Evolutionary conservation across 495 filamentous ascomycete genomes (phyloP), one percentile per base, ranked within the genome.

Genomic region (Hyaloscypha variabilis): DNA sequence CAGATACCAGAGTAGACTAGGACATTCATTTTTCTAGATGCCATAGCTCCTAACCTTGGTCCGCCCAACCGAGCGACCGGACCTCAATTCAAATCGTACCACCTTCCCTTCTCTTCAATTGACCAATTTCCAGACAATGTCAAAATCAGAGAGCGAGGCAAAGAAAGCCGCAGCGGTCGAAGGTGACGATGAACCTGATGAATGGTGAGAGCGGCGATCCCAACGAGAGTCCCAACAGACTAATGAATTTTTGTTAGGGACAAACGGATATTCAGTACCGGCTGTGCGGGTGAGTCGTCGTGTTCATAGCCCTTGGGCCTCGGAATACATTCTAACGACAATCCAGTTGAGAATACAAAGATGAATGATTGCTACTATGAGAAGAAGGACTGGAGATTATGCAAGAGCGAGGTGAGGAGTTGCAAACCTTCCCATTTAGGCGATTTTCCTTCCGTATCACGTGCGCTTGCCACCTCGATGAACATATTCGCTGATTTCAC

Each of bases 211-310:
- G 10, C 58, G 53, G 61, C 6, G 25, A 30, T 46, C 54, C 59
- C 57, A 58, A 65, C 49, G 53, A 60, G 13, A n/a, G 28, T 56
- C 58, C 57, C 64, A 69, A 68, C 65, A 39, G n/a, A 53, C 69
- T 67, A 62, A 69, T n/a, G 34, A 29, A 34, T 46, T 60, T 58
- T 25, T 34, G 39, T 31, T 68, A 94, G 91, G 91, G 93, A 99
- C 80, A 94, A 97, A 85, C 85, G 95, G 71, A 99, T 99, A 72
- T 95, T 91, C 79, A 97, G 93, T 77, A 98, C 95, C 6, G 95
- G 95, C 30, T 99, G 95, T 70, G 85, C 94, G 75, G 85, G 95
- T 97, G 79, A 64, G 81, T 61, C 23, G 24, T 0, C 17, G 34
- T 34, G 19, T 13, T 49, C 13, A 21, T 53, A 29, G 29, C 21